phyloP scores from a whole-genome alignment of 805 yeast species.

The Zygosaccharomyces pseudorouxii region DNA sequence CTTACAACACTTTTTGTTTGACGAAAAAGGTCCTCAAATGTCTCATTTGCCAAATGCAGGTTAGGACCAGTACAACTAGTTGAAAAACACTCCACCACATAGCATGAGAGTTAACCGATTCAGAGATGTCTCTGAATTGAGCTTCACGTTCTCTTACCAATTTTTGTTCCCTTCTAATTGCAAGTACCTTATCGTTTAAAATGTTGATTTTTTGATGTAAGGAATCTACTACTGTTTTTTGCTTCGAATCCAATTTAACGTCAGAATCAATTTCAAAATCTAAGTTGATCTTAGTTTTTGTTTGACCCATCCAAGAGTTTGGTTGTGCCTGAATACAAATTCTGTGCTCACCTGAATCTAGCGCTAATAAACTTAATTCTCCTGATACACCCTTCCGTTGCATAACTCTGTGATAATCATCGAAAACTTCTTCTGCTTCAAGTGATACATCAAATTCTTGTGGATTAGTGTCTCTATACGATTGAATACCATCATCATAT shows the following conservation, averaged over 20 bases:
- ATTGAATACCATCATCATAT: constrained; percentile 35
- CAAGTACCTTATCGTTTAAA: constrained; percentile 52
- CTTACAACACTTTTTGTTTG: constrained; percentile 54
- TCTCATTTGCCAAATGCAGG: constrained; percentile 70
- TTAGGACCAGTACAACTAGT: constrained; percentile 55
- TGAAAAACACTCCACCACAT: constrained; percentile 72
- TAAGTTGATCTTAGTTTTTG: constrained; percentile 52
- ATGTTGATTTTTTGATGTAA: constrained; percentile 54
- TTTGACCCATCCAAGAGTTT: constrained; percentile 59
- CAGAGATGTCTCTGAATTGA: constrained; percentile 65
- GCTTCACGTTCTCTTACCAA: constrained; percentile 73
- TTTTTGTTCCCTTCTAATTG: constrained; percentile 61
- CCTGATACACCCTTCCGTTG: constrained; percentile 62
- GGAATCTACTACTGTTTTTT: constrained; percentile 50
- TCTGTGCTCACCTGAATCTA: constrained; percentile 74
- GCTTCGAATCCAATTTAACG: constrained; percentile 61
- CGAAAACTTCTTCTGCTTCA: constrained; percentile 62
- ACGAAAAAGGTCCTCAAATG: constrained; percentile 74
- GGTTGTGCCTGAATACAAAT: constrained; percentile 56
- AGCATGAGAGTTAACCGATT: constrained; percentile 62
- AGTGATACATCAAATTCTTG: constrained; percentile 39
- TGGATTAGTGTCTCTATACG: constrained; percentile 35
- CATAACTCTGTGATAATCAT: constrained; percentile 70
- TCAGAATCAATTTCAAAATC: constrained; percentile 68
- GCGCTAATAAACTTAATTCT: constrained; percentile 67